phyloP scores from a whole-genome alignment of 23 red algal species.

The Agarophyton chilense region DNA sequence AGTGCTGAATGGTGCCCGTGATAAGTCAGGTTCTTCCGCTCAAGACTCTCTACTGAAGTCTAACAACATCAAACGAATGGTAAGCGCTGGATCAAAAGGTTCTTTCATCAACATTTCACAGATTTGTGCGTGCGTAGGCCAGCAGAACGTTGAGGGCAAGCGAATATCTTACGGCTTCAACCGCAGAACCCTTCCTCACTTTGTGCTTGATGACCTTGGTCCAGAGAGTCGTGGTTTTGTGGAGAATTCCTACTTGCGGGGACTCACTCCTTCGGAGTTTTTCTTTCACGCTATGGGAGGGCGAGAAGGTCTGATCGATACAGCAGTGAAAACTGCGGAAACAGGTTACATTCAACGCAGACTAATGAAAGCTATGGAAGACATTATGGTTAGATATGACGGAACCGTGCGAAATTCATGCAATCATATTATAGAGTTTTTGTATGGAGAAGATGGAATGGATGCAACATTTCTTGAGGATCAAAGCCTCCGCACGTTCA shows the following conservation, averaged over 20 bases:
- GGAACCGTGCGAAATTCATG: conserved; percentile 94
- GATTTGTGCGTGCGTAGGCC: conserved; percentile 97
- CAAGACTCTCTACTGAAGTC: conserved; percentile 82
- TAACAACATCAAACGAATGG: conserved; percentile 99
- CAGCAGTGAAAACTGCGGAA: conserved; percentile 98
- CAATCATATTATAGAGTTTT: conserved; percentile 90
- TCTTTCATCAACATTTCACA: conserved; percentile 99
- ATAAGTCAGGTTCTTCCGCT: conserved; percentile 93
- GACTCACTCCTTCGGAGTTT: conserved; percentile 92
- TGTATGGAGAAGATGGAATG: conserved; percentile 97
- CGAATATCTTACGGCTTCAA: conserved; percentile 97
- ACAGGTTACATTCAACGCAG: conserved; percentile 99
- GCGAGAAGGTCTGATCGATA: conserved; percentile 99
- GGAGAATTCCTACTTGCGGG: conserved; percentile 95
- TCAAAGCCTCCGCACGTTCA: conserved; percentile 73
- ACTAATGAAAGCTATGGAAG: conserved; percentile 99
- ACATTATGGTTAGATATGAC: conserved; percentile 96
- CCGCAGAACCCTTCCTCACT: conserved; percentile 93
- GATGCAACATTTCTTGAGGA: conserved; percentile 94
- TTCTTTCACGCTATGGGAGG: conserved; percentile 99
- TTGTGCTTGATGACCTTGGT: conserved; percentile 90
- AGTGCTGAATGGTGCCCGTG: conserved; percentile 92
- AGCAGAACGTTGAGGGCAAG: conserved; percentile 99
- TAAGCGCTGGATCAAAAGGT: conserved; percentile 97
- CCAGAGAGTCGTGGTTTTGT: conserved; percentile 99